phyloP scores from a whole-genome alignment of 495 filamentous ascomycete species.

The Tuber magnatum region DNA sequence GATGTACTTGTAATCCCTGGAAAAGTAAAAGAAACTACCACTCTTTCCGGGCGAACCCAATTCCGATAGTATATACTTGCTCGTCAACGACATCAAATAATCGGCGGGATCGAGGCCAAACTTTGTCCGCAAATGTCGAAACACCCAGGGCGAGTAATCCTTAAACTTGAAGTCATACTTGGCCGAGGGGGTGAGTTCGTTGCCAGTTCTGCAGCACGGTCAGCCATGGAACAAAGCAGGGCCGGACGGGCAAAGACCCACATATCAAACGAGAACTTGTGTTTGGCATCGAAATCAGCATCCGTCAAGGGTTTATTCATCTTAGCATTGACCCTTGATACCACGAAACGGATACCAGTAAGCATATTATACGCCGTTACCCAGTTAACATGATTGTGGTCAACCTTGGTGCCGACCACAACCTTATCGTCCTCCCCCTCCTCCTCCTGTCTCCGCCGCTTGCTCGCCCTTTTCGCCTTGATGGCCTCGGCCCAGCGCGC shows the following conservation, averaged over 20 bases:
- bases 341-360: conserved; percentile 93
- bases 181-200: conserved; percentile 92
- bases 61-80: conserved; percentile 97
- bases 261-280: conserved; percentile 99
- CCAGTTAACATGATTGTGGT: conserved; percentile 96
- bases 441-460: conserved; percentile 69
- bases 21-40: conserved; percentile 99
- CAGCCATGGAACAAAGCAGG: not conserved
- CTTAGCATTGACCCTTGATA: conserved; percentile 95
- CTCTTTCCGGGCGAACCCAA: conserved; percentile 96
- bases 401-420: conserved; percentile 91
- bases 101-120: conserved; percentile 94
- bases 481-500: conserved; percentile 87
- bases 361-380: conserved; percentile 99
- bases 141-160: conserved; percentile 98
- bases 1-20: conserved; percentile 99
- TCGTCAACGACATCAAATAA: conserved; percentile 95
- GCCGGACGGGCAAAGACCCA: conserved; percentile 44
- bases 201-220: conserved; percentile 63
- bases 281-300: conserved; percentile 80
- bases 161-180: conserved; percentile 99
- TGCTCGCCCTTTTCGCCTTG: conserved; percentile 79
- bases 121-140: conserved; percentile 79
- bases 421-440: conserved; percentile 90
- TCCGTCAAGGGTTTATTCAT: conserved; percentile 80